Percentiles rank a stretch among this genome's conserved stretches.
Evolutionary conservation across 441 rosid genomes (phyloP).

Genomic region (Metrosideros polymorpha): DNA sequence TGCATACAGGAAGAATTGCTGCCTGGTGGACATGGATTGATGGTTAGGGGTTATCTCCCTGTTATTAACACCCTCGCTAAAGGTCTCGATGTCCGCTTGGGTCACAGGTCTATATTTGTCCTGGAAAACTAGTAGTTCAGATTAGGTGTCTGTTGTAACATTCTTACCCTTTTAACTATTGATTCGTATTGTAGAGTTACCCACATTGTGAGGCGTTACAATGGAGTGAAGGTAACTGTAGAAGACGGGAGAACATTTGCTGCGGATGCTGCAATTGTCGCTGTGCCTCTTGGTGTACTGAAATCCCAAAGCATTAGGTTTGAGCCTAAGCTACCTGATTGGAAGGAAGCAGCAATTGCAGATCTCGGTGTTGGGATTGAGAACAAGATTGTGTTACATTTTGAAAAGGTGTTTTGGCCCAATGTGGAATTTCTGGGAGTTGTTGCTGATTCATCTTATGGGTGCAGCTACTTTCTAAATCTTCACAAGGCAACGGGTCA

Average conservation of each 20-base stretch:
- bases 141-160: neutral
- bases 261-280: conserved; percentile 77
- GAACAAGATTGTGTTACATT: conserved; percentile 78
- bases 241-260: conserved; percentile 59
- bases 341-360: conserved; percentile 86
- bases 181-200: conserved; percentile 38
- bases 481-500: conserved; percentile 94
- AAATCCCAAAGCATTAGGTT: conserved; percentile 56
- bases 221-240: conserved; percentile 78
- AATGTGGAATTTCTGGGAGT: conserved; percentile 96
- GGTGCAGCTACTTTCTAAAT: conserved; percentile 93
- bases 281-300: conserved; percentile 88
- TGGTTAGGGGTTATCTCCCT: conserved; percentile 94
- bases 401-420: conserved; percentile 91
- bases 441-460: conserved; percentile 81
- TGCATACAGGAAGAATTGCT: conserved; percentile 65
- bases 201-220: conserved; percentile 46
- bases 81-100: conserved; percentile 80
- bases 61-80: conserved; percentile 91
- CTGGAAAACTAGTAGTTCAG: neutral
- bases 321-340: conserved; percentile 85
- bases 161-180: neutral
- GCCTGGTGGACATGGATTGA: conserved; percentile 98
- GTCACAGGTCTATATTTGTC: conserved; percentile 42
- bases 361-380: conserved; percentile 93